Evolutionary conservation across 1,284 basidiomycete species (phyloP), one percentile per base, ranked within the genome.

Genomic region (Ustilago trichophora): DNA sequence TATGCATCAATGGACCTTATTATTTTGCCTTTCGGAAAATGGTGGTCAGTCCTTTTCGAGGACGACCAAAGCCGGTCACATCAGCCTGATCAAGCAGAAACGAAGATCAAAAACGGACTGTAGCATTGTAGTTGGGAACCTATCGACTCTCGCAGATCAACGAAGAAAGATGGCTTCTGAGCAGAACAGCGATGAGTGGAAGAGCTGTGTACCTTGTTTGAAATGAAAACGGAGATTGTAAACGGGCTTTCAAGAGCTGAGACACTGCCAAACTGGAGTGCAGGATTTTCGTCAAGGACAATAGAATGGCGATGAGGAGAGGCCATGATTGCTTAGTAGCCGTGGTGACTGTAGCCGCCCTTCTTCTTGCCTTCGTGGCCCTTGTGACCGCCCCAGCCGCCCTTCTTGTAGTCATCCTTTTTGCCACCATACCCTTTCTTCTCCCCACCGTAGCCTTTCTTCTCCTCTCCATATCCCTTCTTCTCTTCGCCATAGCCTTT

Each of bases 1-100:
- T 13, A 47, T 36, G 48, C 43, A 42, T 46, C 37, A 50, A 45
- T 34, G 56, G 43, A 58, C 56, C 36, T 25, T 58, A 5, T 19
- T 25, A 38, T 21, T 34, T 15, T n/a, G n/a, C n/a, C n/a, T n/a
- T n/a, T n/a, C n/a, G n/a, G n/a, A n/a, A n/a, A n/a, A n/a, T n/a
- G n/a, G n/a, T n/a, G n/a, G n/a, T n/a, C n/a, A n/a, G n/a, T n/a
- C n/a, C n/a, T n/a, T n/a, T n/a, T n/a, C n/a, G n/a, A n/a, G 13
- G 27, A 29, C 7, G 7, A 29, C 13, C 8, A 13, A 22, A 18
- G 8, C 19, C 35, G 7, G 19, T 10, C 13, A 37, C 21, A 18
- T 19, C 15, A 16, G 35, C 7, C 29, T 21, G 31, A 6, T 44
- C 27, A n/a, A 9, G 24, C 12, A 15, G 19, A 19, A 11, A 22